A percentile compares a stretch with the other conserved stretches of the same genome.
Evolutionary conservation across 2,329 filamentous ascomycete genomes (phyloP).

Genomic region (Aureobasidium sp.): DNA sequence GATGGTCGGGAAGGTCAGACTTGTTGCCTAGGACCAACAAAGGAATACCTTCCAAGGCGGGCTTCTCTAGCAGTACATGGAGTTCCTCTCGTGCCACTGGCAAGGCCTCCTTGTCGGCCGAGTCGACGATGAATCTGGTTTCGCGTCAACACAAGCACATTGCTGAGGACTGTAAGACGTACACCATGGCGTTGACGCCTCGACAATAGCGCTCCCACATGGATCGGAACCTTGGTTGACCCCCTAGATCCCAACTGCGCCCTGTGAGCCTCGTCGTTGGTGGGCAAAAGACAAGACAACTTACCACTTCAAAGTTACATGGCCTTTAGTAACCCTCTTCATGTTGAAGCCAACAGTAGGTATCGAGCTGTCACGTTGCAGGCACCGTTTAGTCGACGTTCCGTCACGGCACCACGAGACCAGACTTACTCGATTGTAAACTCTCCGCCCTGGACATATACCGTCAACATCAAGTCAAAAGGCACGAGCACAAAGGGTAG

Average conservation of each 20-base stretch:
- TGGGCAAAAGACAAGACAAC: neutral
- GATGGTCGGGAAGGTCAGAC: slow-evolving; percentile 82
- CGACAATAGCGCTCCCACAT: slow-evolving; percentile 99
- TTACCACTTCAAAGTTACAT: slow-evolving; percentile 93
- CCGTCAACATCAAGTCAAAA: slow-evolving; percentile 4
- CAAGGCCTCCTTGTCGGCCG: slow-evolving; percentile 73
- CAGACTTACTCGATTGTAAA: slow-evolving; percentile 92
- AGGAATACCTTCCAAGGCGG: slow-evolving; percentile 79
- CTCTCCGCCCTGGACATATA: slow-evolving; percentile 69
- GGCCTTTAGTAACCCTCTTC: slow-evolving; percentile 94
- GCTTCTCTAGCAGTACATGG: slow-evolving; percentile 77
- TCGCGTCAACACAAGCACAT: slow-evolving; percentile 6
- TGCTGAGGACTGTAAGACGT: slow-evolving; percentile 25
- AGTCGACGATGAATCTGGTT: slow-evolving; percentile 83
- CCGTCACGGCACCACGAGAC: slow-evolving; percentile 25
- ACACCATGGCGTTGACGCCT: slow-evolving; percentile 93
- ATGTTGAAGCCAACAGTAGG: slow-evolving; percentile 99
- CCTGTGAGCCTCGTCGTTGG: neutral
- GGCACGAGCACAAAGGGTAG: neutral
- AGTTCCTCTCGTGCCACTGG: slow-evolving; percentile 84
- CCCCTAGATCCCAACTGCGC: slow-evolving; percentile 83
- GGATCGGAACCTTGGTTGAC: slow-evolving; percentile 89
- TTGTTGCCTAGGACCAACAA: slow-evolving; percentile 95
- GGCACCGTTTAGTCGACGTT: neutral
- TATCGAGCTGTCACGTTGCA: slow-evolving; percentile 61